Percentiles rank a stretch among this genome's conserved stretches.
Evolutionary conservation across 768 basidiomycete species (phyloP).

Genomic region (Gyrodon lividus): DNA sequence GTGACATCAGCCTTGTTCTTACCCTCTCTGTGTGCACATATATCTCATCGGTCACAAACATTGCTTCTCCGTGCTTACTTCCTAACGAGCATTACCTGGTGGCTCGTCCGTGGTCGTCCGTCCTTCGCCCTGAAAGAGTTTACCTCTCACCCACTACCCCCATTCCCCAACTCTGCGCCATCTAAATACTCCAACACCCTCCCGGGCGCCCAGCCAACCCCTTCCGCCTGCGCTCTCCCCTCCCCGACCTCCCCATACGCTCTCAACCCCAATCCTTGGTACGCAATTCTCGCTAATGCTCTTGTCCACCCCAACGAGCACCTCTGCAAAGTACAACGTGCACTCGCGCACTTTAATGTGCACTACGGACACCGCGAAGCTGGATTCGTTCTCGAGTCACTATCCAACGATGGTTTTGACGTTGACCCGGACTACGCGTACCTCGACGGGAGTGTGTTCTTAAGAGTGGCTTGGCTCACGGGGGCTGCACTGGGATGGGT

Average conservation of each 20-base stretch:
- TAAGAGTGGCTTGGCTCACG: conserved; percentile 54
- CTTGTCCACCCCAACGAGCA: conserved; percentile 62
- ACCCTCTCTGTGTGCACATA: conserved; percentile 44
- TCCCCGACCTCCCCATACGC: conserved; percentile 35
- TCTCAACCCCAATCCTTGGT: conserved; percentile 56
- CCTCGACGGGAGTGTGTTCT: conserved; percentile 63
- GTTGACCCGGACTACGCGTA: conserved; percentile 46
- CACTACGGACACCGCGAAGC: conserved; percentile 43
- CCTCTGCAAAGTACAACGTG: conserved; percentile 47
- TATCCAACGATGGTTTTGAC: conserved; percentile 23
- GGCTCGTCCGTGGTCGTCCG: conserved; percentile 56
- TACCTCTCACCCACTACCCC: conserved; percentile 34
- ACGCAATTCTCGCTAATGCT: conserved; percentile 50
- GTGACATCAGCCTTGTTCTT: conserved; percentile 68
- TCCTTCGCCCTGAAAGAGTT: conserved; percentile 50
- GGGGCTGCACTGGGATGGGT: conserved; percentile 42
- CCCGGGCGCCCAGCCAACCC: conserved; percentile 18
- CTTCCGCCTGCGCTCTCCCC: conserved; percentile 28
- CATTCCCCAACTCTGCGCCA: conserved; percentile 14
- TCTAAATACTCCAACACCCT: conserved; percentile 25
- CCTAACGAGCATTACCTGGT: conserved; percentile 48
- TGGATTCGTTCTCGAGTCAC: conserved; percentile 31
- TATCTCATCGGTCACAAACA: conserved; percentile 57
- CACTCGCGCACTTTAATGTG: conserved; percentile 45
- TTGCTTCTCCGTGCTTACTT: conserved; percentile 62